Base-by-base conservation (phyloP, 2,329 filamentous ascomycete genomes). In the Xylaria sp. region DNA sequence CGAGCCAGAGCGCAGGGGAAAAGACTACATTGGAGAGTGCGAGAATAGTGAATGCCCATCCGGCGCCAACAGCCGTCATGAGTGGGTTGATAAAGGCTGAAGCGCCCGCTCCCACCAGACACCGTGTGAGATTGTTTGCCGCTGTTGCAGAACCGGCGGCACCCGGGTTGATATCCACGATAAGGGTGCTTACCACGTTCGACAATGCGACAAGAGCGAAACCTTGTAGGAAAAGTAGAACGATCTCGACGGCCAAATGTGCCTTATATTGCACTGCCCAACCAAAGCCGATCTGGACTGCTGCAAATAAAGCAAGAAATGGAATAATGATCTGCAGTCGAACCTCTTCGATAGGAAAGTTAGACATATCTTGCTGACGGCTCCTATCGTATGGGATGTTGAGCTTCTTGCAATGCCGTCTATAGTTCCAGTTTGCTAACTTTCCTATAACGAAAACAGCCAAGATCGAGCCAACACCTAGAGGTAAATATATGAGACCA, bases 341-440 rank as follows among this genome's bases (percentile, higher is more conserved):
- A 1, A 78, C 81, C 23, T 72, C 71, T 59, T 79, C 78, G 54
- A 79, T 78, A 23, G 78, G 78, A 59, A 79, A 79, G 6, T 65
- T 76, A 0, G 71, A 60, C 41, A 82, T 75, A 62, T 82, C 77
- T 39, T 80, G 78, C 67, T 79, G 82, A 51, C 84, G 83, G 60
- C 80, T 84, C 66, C 80, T 82, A 43, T 82, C 82, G 67, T 88
- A 82, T 0, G 81, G 76, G n/a, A 90, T 79, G 12, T 84, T 84
- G 1, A 84, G 78, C 1, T 79, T 79, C 12, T 77, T 77, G 20
- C 88, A 88, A 62, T 87, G 82, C 3, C 88, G 84, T 0, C 83
- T 80, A 75, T 88, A 91, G 72, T 89, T 90, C 81, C 84, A 86
- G 75, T 91, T 89, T 4, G 90, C 81, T 3, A 89, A 64, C 33